phyloP scores from a whole-genome alignment of 495 filamentous ascomycete genomes.

The Cercophora sp. region DNA sequence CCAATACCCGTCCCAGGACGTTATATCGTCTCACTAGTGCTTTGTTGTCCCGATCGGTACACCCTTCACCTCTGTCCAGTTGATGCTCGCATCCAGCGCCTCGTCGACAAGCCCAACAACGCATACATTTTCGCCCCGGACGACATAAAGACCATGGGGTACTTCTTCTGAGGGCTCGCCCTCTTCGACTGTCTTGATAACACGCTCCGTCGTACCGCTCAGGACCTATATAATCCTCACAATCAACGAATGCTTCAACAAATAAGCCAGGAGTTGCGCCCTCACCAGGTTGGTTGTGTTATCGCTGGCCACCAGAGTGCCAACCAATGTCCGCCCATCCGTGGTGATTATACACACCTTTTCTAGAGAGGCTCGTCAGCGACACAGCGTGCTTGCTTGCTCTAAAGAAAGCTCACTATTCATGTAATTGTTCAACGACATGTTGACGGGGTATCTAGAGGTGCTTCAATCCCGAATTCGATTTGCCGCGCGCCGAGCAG shows the following conservation, averaged over 20 bases:
- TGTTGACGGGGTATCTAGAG: neutral
- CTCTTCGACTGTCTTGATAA: constrained; percentile 81
- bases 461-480: too few species aligned
- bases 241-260: neutral
- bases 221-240: constrained; percentile 54
- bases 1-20: neutral
- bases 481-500: too few species aligned
- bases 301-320: constrained; percentile 80
- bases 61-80: constrained; percentile 87
- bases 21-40: constrained; percentile 46
- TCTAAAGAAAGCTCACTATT: neutral
- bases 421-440: neutral
- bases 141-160: constrained; percentile 81
- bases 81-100: constrained; percentile 76
- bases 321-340: constrained; percentile 85
- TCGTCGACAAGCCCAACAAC: constrained; percentile 87
- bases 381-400: too few species aligned
- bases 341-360: constrained; percentile 87
- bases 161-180: constrained; percentile 75
- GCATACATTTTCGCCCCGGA: constrained; percentile 94
- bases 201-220: constrained; percentile 76
- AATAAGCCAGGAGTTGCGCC: neutral
- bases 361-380: too few species aligned
- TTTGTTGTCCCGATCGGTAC: constrained; percentile 80
- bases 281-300: constrained; percentile 82